Evolutionary conservation across 1,139 yeast species (phyloP).

Genomic region (Blastobotrys proliferans): DNA sequence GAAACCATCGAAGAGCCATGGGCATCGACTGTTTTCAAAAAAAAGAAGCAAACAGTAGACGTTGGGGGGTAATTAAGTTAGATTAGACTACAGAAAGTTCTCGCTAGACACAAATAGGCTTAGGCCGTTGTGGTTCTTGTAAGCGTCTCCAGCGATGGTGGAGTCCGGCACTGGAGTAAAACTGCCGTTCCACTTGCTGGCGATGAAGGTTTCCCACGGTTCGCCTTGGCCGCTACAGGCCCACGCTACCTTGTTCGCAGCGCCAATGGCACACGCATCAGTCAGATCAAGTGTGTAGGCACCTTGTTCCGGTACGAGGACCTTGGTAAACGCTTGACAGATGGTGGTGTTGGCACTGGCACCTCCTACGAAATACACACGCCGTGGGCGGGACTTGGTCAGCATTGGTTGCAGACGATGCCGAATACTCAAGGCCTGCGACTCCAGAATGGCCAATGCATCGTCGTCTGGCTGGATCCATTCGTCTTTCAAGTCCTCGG

Average conservation of each 20-base stretch:
- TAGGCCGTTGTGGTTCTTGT: too few species aligned
- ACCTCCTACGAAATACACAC: conserved; percentile 83
- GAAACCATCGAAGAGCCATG: too few species aligned
- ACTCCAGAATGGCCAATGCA: conserved; percentile 73
- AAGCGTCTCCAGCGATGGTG: too few species aligned
- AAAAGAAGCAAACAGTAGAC: too few species aligned
- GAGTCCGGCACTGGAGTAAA: conserved; percentile 3
- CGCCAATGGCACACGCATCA: conserved; percentile 94
- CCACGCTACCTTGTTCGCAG: conserved; percentile 86
- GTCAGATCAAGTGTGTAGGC: conserved; percentile 71
- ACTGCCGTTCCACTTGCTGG: conserved; percentile 8
- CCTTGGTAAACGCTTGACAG: conserved; percentile 62
- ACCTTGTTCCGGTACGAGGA: conserved; percentile 61
- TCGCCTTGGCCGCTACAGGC: conserved; percentile 19
- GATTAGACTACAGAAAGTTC: too few species aligned
- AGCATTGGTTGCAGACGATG: conserved; percentile 74
- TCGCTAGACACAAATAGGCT: conserved; percentile 18
- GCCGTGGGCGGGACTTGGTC: conserved; percentile 47
- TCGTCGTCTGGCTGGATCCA: conserved; percentile 57
- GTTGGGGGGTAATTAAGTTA: too few species aligned
- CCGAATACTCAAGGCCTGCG: conserved; percentile 82
- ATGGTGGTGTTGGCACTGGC: conserved; percentile 71
- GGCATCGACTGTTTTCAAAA: too few species aligned
- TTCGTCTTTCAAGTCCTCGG: neutral
- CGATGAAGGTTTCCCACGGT: conserved; percentile 23